A percentile compares a stretch with the other conserved stretches of the same genome.
phyloP scores from a whole-genome alignment of 2,329 filamentous ascomycete genomes.

The Juglanconis juglandina region DNA sequence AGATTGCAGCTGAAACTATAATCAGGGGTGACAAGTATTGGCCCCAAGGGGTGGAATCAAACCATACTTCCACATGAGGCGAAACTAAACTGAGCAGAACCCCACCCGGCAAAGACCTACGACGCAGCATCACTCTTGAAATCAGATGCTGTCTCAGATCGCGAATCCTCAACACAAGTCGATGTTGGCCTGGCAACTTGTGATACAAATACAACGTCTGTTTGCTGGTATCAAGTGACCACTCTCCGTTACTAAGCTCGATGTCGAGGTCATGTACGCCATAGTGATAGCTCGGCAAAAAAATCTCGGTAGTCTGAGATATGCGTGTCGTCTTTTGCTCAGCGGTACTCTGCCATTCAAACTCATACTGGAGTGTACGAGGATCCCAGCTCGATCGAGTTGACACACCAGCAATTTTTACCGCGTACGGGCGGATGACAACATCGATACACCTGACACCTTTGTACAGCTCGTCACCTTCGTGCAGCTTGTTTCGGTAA shows the following conservation, averaged over 20 bases:
- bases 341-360: conserved; percentile 27
- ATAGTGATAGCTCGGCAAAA: conserved; percentile 38
- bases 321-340: conserved; percentile 15
- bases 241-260: conserved; percentile 28
- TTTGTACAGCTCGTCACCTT: conserved; percentile 34
- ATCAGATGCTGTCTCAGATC: conserved; percentile 23
- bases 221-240: conserved; percentile 25
- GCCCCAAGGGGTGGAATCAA: not conserved
- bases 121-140: conserved; percentile 11
- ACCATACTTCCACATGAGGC: not conserved
- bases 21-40: not conserved
- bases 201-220: conserved; percentile 31
- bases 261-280: conserved; percentile 26
- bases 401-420: conserved; percentile 36
- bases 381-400: conserved; percentile 33
- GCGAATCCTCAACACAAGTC: conserved; percentile 25
- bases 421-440: conserved; percentile 38
- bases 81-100: conserved; percentile 10
- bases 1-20: not conserved
- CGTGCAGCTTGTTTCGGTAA: conserved; percentile 31
- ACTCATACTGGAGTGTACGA: conserved; percentile 32
- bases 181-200: conserved; percentile 11
- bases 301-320: conserved; percentile 35
- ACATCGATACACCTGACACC: conserved; percentile 37
- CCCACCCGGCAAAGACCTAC: conserved; percentile 6